Evolutionary conservation across 2,329 filamentous ascomycete species (phyloP).

Genomic region (Ophiosphaerella korrae): DNA sequence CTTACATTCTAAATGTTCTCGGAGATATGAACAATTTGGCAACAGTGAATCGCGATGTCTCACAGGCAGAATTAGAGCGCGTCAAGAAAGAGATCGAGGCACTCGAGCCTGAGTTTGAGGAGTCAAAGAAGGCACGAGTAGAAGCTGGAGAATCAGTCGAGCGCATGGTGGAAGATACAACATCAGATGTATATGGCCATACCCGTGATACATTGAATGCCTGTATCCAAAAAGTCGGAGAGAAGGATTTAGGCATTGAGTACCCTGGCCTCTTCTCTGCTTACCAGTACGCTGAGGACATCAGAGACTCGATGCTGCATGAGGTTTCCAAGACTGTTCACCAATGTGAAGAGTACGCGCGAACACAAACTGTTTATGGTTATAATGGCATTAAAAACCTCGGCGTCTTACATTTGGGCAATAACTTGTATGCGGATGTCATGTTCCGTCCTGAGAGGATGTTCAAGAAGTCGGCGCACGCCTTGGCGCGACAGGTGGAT

Average conservation of each 20-base stretch:
- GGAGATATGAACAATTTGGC: conserved; percentile 85
- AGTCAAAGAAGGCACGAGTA: conserved; percentile 77
- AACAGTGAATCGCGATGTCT: conserved; percentile 84
- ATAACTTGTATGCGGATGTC: conserved; percentile 78
- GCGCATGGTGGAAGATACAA: conserved; percentile 80
- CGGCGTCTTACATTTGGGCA: conserved; percentile 84
- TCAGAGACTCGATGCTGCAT: conserved; percentile 89
- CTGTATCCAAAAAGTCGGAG: conserved; percentile 78
- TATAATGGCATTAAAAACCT: conserved; percentile 88
- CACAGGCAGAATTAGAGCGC: conserved; percentile 80
- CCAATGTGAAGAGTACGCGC: conserved; percentile 84
- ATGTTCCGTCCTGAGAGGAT: conserved; percentile 91
- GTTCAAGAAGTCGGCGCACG: conserved; percentile 85
- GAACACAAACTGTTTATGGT: conserved; percentile 74
- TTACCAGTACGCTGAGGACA: conserved; percentile 90
- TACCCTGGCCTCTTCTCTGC: conserved; percentile 86
- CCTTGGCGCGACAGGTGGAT: conserved; percentile 81
- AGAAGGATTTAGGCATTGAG: conserved; percentile 76
- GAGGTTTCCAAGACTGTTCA: conserved; percentile 81
- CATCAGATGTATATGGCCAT: conserved; percentile 82
- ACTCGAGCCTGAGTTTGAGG: conserved; percentile 83
- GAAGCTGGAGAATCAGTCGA: conserved; percentile 84
- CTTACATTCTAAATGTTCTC: conserved; percentile 91
- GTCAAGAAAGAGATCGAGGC: conserved; percentile 80
- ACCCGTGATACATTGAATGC: conserved; percentile 75